Base-by-base conservation (phyloP, 768 basidiomycete genomes). In the Lactarius sp. region DNA sequence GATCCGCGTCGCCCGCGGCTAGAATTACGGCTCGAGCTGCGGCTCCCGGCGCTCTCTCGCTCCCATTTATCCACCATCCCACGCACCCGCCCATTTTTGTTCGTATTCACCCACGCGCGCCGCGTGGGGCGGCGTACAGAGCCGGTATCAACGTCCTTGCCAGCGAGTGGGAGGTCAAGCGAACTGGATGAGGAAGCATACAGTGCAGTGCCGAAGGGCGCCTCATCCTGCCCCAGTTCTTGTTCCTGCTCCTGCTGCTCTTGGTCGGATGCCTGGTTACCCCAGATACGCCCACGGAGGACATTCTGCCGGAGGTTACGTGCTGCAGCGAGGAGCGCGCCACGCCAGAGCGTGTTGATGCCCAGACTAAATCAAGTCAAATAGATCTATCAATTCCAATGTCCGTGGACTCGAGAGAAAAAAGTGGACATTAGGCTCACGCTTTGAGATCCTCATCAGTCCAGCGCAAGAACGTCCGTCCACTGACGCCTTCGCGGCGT, bases 401-500 rank as follows among this genome's bases (percentile, higher is more conserved):
- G 22, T 14, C 41, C 39, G 44, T 2, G 7, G 3, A 13, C 18
- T 49, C 3, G 50, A 36, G 49, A 68, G 22, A 22, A 64, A 36
- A 31, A 44, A 20, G 37, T 62, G 34, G 39, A 13, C 12, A 41
- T 2, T 46, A 78, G 22, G 22, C 85, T 51, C n/a, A n/a, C n/a
- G n/a, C n/a, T n/a, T n/a, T n/a, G n/a, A n/a, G n/a, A n/a, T n/a
- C n/a, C n/a, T n/a, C 66, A 89, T 86, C 82, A 22, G 79, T 81
- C 61, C 90, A 75, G 44, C 85, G 78, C 65, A 91, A 69, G 69
- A 91, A 85, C 13, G 75, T 76, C 49, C 80, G 76, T 13, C 89
- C 88, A 0, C 75, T 80, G 36, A 90, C 78, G 41, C 78, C 75
- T 13, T 77, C 75, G 56, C 79, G 76, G 61, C 76, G 74, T 4